Conservation (phyloP, 106 monocot genomes). For the Acanthochlamys bracteata region DNA sequence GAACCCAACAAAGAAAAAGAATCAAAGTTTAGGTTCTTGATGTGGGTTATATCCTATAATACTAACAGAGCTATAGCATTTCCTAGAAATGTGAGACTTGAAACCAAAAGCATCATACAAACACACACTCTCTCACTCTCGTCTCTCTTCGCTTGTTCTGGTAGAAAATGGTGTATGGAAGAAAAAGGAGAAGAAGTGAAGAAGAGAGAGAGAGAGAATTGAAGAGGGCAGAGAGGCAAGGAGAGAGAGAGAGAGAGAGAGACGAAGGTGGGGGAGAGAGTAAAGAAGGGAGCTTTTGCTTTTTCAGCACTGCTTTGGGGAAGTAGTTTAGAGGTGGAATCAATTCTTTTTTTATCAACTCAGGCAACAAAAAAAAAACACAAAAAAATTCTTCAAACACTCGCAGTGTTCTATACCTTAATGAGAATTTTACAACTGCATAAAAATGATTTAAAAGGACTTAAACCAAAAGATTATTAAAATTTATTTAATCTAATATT, state of each 20-base stretch:
- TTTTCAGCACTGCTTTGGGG: constrained; percentile 1
- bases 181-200: background rate
- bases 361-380: background rate
- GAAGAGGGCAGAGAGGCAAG: too few relatives aligned
- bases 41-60: background rate
- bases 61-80: too few relatives aligned
- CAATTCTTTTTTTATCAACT: background rate
- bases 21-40: background rate
- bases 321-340: background rate
- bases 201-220: too few relatives aligned
- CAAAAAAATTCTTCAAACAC: background rate
- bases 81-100: too few relatives aligned
- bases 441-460: too few relatives aligned
- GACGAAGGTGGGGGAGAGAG: background rate
- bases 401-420: too few relatives aligned
- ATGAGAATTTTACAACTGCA: too few relatives aligned
- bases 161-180: background rate
- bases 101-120: too few relatives aligned
- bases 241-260: background rate
- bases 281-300: background rate
- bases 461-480: too few relatives aligned
- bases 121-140: too few relatives aligned
- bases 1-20: background rate
- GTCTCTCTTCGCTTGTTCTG: too few relatives aligned
- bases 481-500: too few relatives aligned